Percentiles rank a stretch among this genome's conserved stretches.
These are phyloP conservation scores for Phytophthora cryptogea DNA, from an alignment of 352 stramenopile species.

Conservation along the genomic window DNA sequence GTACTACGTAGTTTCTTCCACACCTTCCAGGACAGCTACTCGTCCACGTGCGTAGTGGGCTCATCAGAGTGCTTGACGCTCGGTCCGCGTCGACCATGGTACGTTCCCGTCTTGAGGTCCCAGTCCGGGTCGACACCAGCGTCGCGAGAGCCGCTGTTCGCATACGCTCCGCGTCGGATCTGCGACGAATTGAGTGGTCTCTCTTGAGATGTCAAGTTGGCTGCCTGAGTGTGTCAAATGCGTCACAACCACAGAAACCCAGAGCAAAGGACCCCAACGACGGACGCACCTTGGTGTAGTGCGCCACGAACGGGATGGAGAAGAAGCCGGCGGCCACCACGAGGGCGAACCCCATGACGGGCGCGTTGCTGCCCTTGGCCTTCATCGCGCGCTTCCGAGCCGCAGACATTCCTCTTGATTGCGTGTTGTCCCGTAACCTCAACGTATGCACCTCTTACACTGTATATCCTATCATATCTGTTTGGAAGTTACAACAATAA, in stretches of 20 bases:
- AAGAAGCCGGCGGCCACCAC: constrained; percentile 67
- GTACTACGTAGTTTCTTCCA: background rate
- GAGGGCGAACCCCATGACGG: constrained; percentile 49
- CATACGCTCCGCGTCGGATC: constrained; percentile 80
- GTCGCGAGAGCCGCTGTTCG: constrained; percentile 82
- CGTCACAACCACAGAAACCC: background rate
- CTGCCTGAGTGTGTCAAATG: constrained; percentile 31
- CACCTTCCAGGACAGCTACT: constrained; percentile 1
- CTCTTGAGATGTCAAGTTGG: constrained; percentile 65
- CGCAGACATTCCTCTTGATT: constrained; percentile 2
- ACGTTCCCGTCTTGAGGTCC: constrained; percentile 76
- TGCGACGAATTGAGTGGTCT: constrained; percentile 69
- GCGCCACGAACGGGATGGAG: constrained; percentile 70
- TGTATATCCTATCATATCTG: no score
- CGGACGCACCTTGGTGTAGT: constrained; percentile 64
- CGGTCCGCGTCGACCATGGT: constrained; percentile 48
- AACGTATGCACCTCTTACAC: no score
- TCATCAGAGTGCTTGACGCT: constrained; percentile 27
- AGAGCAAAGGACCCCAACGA: background rate
- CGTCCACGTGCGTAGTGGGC: constrained; percentile 6
- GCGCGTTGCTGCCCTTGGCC: constrained; percentile 42
- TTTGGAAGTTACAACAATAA: no score
- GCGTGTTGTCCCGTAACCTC: background rate
- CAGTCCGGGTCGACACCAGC: constrained; percentile 83
- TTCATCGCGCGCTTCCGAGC: constrained; percentile 32